These are phyloP conservation scores for Sungouiella thailandica DNA, from an alignment of 805 yeast genomes.

Conservation along the genomic window DNA sequence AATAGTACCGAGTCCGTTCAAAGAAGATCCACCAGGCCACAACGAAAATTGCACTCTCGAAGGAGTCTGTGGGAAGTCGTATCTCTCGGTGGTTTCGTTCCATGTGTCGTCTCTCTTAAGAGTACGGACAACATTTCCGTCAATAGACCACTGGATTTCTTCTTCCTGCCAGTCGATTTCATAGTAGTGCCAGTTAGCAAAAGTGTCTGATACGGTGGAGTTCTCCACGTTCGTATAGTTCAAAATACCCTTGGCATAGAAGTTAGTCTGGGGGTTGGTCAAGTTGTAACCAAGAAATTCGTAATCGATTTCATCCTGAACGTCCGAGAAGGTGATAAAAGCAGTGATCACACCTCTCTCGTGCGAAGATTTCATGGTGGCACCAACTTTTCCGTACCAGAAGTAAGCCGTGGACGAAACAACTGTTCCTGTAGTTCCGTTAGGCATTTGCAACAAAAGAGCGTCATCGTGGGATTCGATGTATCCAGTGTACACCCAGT, in stretches of 20 bases:
- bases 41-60: conserved; percentile 65
- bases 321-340: conserved; percentile 74
- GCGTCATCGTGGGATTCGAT: conserved; percentile 47
- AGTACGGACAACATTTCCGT: conserved; percentile 64
- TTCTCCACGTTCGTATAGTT: conserved; percentile 58
- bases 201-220: conserved; percentile 47
- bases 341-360: conserved; percentile 80
- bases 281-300: conserved; percentile 80
- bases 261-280: conserved; percentile 68
- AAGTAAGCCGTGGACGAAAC: conserved; percentile 71
- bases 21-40: conserved; percentile 70
- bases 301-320: conserved; percentile 85
- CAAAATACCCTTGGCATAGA: conserved; percentile 68
- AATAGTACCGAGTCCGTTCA: conserved; percentile 56
- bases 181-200: conserved; percentile 66
- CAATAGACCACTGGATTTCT: conserved; percentile 62
- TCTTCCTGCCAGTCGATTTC: conserved; percentile 82
- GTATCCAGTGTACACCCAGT: conserved; percentile 70
- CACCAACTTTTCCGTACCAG: conserved; percentile 83
- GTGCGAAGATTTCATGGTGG: conserved; percentile 68
- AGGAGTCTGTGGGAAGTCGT: conserved; percentile 69
- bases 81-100: conserved; percentile 55
- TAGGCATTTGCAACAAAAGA: conserved; percentile 70
- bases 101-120: conserved; percentile 55
- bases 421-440: conserved; percentile 70